Conservation (phyloP, 805 yeast species). For the Brettanomyces sp. region DNA sequence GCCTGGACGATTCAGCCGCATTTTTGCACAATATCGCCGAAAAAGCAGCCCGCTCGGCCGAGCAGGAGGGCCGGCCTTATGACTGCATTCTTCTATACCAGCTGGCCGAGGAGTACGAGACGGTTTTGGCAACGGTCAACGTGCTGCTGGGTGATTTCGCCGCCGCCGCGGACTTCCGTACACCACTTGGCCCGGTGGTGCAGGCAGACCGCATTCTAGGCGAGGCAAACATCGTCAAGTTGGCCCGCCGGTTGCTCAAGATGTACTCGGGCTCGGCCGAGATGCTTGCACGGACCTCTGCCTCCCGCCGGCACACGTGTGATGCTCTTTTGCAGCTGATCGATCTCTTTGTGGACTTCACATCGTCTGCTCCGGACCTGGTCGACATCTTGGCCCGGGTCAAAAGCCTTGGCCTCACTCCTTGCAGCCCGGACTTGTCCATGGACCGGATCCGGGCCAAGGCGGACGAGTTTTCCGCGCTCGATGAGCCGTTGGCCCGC, state of each 20-base stretch:
- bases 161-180: constrained; percentile 45
- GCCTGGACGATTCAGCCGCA: constrained; percentile 45
- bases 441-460: constrained; percentile 57
- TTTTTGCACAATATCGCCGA: constrained; percentile 69
- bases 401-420: constrained; percentile 55
- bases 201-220: constrained; percentile 21
- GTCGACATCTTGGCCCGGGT: constrained; percentile 33
- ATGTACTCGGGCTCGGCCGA: constrained; percentile 46
- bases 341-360: constrained; percentile 45
- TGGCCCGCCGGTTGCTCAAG: constrained; percentile 36
- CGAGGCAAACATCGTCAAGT: constrained; percentile 38
- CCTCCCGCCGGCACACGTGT: constrained; percentile 55
- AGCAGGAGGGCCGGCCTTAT: constrained; percentile 80
- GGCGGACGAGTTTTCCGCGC: constrained; percentile 47
- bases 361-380: constrained; percentile 52
- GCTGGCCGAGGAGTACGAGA: constrained; percentile 77
- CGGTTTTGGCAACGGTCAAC: constrained; percentile 68
- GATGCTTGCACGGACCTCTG: constrained; percentile 46
- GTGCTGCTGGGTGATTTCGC: constrained; percentile 70
- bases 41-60: constrained; percentile 77
- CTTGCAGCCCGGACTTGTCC: constrained; percentile 40
- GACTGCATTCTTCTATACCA: constrained; percentile 84
- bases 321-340: constrained; percentile 55
- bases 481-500: constrained; percentile 65
- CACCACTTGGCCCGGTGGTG: constrained; percentile 13